Base-by-base conservation (phyloP, 495 filamentous ascomycete genomes). In the Daldinia concentrica region DNA sequence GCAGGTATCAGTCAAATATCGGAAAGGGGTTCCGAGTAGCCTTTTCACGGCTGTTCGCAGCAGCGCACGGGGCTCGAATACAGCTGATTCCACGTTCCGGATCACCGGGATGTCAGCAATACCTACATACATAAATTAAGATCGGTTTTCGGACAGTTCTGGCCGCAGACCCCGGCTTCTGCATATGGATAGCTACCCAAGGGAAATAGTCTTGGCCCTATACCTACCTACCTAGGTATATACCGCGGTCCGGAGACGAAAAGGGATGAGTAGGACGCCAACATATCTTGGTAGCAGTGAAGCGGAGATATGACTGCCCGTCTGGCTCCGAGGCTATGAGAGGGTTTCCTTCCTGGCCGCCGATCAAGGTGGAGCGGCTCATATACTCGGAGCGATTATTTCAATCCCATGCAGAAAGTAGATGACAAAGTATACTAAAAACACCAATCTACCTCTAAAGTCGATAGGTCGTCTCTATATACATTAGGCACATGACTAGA, bases 11-110 rank as follows among this genome's bases (percentile, higher is more conserved):
- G 2, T 48, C 19, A 19, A 48, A 48, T 22, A 24, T 24, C 17
- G 17, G 17, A 54, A 30, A 54, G 50, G 50, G 24, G 24, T 54
- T n/a, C 50, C 50, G 24, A 54, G 24, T 54, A 54, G 50, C 50
- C 14, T 54, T 27, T 30, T 11, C 12, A 19, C 41, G 41, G 19
- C n/a, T n/a, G 41, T 19, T 19, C 19, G 26, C 50, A 14, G 27
- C 12, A 27, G 50, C 26, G 50, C 50, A 30, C 27, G 26, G 24
- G 50, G 27, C 24, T 54, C 50, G 50, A 48, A 48, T 48, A 48
- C 17, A 48, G 17, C 43, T 48, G 43, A 11, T 22, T 48, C 50
- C 27, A 54, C 24, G 50, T 29, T 8, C 24, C 27, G 50, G 50
- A 30, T 30, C 50, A 30, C 50, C 27, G 50, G 50, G 24, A 54